Conservation (phyloP, 75 land plant species). For the Pinus taeda region DNA sequence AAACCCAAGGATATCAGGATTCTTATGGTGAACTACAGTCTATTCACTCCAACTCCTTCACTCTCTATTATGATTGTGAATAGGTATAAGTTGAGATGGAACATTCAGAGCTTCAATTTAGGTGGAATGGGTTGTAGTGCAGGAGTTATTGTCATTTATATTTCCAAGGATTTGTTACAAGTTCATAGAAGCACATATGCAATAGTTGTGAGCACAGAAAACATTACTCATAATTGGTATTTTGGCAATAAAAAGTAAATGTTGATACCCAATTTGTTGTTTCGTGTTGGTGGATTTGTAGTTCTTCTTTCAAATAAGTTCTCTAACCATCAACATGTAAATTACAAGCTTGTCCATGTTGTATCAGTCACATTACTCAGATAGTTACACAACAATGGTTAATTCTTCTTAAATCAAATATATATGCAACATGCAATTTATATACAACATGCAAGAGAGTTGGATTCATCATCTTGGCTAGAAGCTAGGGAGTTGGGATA, state of each 20-base stretch:
- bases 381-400: no score
- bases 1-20: conserved; percentile 41
- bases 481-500: no score
- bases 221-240: conserved; percentile 82
- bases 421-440: no score
- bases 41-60: conserved; percentile 70
- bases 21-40: conserved; percentile 58
- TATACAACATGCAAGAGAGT: no score
- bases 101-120: conserved; percentile 52
- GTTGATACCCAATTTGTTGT: conserved; percentile 64
- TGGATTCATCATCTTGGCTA: no score
- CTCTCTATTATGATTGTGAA: conserved; percentile 69
- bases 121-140: conserved; percentile 85
- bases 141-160: conserved; percentile 59
- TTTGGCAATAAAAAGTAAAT: conserved; percentile 58
- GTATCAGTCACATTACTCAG: conserved; percentile 6
- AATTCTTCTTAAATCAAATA: no score
- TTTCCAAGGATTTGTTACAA: conserved; percentile 68
- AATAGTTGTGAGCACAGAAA: conserved; percentile 72
- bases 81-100: conserved; percentile 64
- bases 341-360: conserved; percentile 48
- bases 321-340: conserved; percentile 25
- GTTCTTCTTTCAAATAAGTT: conserved; percentile 47
- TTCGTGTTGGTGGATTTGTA: conserved; percentile 63
- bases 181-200: conserved; percentile 67